phyloP scores from a whole-genome alignment of 148 eudicot species.

The Camellia lanceoleosa region DNA sequence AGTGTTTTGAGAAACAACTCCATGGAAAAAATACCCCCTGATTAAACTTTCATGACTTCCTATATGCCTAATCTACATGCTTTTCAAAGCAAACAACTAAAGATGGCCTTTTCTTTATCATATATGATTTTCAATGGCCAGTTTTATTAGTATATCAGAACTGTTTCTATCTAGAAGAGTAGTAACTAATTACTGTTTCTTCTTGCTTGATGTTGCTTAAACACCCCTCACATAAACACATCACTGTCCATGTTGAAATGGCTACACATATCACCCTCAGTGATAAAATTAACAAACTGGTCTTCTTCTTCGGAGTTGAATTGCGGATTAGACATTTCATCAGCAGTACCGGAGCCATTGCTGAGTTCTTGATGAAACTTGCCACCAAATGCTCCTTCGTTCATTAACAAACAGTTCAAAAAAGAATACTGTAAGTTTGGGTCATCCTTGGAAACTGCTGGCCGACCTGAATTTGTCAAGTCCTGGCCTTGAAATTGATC shows the following conservation, averaged over 20 bases:
- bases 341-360: background rate
- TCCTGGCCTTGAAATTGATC: conserved; percentile 34
- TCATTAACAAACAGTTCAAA: background rate
- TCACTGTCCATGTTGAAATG: conserved; percentile 17
- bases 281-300: conserved; percentile 18
- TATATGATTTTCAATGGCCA: too few relatives aligned
- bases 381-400: conserved; percentile 10
- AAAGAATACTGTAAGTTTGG: conserved; percentile 3
- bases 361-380: conserved; percentile 4
- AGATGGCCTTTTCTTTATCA: background rate
- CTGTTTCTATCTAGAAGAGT: too few relatives aligned
- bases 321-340: conserved; percentile 8
- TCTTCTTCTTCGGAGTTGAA: conserved; percentile 17
- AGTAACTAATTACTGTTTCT: too few relatives aligned
- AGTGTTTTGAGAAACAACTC: too few relatives aligned
- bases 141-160: background rate
- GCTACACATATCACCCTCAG: conserved; percentile 18
- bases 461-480: conserved; percentile 13
- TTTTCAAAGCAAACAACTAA: background rate
- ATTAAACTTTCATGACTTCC: too few relatives aligned
- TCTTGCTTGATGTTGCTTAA: too few relatives aligned
- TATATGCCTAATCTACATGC: too few relatives aligned
- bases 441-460: conserved; percentile 8
- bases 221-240: conserved; percentile 18
- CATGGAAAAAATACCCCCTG: too few relatives aligned